A percentile compares a stretch with the other conserved stretches of the same genome.
Conservation (phyloP, 768 basidiomycete species). For the Rickenella mellea region DNA sequence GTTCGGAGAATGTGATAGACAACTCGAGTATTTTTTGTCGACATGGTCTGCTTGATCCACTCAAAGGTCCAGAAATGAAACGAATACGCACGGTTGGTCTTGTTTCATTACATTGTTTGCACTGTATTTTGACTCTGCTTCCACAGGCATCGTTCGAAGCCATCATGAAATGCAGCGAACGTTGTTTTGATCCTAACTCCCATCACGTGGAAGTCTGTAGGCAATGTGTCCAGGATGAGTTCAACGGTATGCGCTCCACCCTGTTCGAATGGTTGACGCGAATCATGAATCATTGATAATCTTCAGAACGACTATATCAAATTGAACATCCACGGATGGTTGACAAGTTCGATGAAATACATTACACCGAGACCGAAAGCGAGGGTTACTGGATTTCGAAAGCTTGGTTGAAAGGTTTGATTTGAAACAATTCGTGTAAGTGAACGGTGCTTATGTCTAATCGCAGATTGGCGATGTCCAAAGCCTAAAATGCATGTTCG, state of each 20-base stretch:
- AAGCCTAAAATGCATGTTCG: conserved; percentile 72
- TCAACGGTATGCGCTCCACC: conserved; percentile 41
- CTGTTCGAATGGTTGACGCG: too few species aligned
- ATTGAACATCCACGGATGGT: conserved; percentile 58
- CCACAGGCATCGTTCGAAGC: conserved; percentile 33
- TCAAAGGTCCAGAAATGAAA: conserved; percentile 55
- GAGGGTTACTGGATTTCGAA: conserved; percentile 68
- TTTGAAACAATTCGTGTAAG: conserved; percentile 2
- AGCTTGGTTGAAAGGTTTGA: conserved; percentile 64
- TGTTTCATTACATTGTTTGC: neutral
- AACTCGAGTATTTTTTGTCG: conserved; percentile 47
- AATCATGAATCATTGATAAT: neutral
- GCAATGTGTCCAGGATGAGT: conserved; percentile 44
- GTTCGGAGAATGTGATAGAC: neutral
- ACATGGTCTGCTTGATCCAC: conserved; percentile 56
- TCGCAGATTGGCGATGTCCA: conserved; percentile 59
- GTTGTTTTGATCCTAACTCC: conserved; percentile 38
- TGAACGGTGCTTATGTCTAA: conserved; percentile 1
- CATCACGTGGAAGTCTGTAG: conserved; percentile 44
- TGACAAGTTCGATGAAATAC: conserved; percentile 44
- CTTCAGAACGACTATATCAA: conserved; percentile 58
- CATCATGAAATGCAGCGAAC: conserved; percentile 30
- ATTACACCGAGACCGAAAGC: conserved; percentile 31
- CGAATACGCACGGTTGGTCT: conserved; percentile 45
- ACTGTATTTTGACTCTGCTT: conserved; percentile 1